Evolutionary conservation across 1,139 yeast genomes (phyloP), one percentile per base, ranked within the genome.

Genomic region (Suhomyces guaymorum): DNA sequence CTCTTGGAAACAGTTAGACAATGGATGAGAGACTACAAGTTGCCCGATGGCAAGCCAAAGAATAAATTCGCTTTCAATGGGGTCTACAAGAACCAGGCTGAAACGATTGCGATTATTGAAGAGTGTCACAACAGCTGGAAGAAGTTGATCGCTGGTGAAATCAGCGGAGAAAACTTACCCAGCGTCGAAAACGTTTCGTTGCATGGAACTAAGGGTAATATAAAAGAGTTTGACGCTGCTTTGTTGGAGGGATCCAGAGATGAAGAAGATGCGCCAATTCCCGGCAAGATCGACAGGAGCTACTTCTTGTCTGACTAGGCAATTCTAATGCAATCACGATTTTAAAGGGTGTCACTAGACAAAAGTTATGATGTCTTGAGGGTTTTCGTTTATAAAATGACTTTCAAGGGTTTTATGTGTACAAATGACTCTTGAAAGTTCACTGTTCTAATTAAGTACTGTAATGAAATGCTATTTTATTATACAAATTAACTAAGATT

Each of bases 11-110:
- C 90, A 37, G 86, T 95, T 31, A 78, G 85, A 55, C 88, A 82
- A 61, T 88, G 96, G 96, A 86, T 88, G 74, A 77, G 88, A 61
- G 84, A 85, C 57, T 88, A 88, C 75, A 88, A 88, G 66, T 73
- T 84, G 42, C 94, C 96, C 25, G 96, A 87, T 57, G 95, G 95
- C 36, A 88, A 88, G 70, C 92, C 95, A 46, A 81, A 75, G 59
- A 88, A 88, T 65, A 77, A 77, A 59, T 87, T 88, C 62, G 96
- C 96, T 10, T 85, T 85, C 73, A 72, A 82, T 40, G 96, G 90
- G 45, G 81, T 80, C 56, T 87, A 83, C 64, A 82, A 82, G 63
- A 75, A 76, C 71, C 83, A 74, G 60, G 66, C 73, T 47, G 85
- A 84, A 51, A 88, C 96, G 35, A 70, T 86, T 49, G 80, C 78